Percentiles rank a stretch among this genome's conserved stretches.
Conservation (phyloP, 1,284 basidiomycete genomes). For the Bjerkandera adusta region DNA sequence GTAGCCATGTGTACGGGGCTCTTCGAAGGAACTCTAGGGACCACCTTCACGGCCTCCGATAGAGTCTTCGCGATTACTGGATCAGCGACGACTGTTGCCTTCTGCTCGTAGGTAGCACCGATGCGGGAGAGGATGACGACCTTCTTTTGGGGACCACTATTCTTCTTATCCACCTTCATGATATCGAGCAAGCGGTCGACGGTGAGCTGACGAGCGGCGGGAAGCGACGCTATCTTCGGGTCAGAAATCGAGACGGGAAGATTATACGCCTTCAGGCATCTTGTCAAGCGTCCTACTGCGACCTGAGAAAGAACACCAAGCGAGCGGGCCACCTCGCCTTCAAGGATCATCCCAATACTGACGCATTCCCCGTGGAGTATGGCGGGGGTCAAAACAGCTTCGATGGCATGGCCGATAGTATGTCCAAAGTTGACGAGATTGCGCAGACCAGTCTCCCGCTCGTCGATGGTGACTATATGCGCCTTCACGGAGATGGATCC, state of each 20-base stretch:
- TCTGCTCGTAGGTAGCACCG: constrained; percentile 90
- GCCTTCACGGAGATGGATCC: constrained; percentile 91
- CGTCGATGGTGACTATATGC: constrained; percentile 93
- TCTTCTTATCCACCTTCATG: constrained; percentile 98
- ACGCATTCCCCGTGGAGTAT: constrained; percentile 95
- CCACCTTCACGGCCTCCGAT: constrained; percentile 73
- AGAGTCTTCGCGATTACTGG: constrained; percentile 79
- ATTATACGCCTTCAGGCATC: constrained; percentile 85
- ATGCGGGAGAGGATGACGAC: constrained; percentile 91
- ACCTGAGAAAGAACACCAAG: constrained; percentile 87
- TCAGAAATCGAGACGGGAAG: constrained; percentile 82
- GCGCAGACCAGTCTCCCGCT: constrained; percentile 91
- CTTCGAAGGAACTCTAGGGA: constrained; percentile 64
- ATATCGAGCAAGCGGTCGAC: constrained; percentile 89
- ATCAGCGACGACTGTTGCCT: constrained; percentile 86
- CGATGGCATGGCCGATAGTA: constrained; percentile 94
- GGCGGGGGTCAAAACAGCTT: constrained; percentile 87
- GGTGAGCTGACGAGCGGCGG: constrained; percentile 70
- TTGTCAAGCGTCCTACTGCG: constrained; percentile 81
- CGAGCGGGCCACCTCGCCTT: constrained; percentile 88
- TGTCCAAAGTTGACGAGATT: constrained; percentile 98
- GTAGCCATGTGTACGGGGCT: constrained; percentile 85
- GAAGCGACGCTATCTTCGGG: constrained; percentile 69
- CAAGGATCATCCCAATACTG: constrained; percentile 90
- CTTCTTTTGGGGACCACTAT: constrained; percentile 88